A percentile compares a stretch with the other conserved stretches of the same genome.
phyloP scores from a whole-genome alignment of 2,329 filamentous ascomycete genomes.

The Alternaria rosae region DNA sequence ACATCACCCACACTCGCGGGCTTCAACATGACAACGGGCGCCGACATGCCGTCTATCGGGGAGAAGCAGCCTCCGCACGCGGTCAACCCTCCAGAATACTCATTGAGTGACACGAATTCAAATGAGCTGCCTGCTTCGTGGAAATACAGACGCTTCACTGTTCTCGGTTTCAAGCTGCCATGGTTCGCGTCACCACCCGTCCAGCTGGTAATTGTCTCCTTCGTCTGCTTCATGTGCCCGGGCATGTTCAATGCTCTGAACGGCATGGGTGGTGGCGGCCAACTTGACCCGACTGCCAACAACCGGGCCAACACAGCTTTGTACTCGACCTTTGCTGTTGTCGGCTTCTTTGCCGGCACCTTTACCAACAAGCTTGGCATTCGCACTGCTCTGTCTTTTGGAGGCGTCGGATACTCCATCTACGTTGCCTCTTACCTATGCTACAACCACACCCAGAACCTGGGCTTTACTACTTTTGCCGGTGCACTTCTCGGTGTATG shows the following conservation, averaged over 20 bases:
- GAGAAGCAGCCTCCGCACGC: conserved; percentile 33
- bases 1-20: background rate
- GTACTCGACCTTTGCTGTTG: conserved; percentile 74
- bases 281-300: conserved; percentile 60
- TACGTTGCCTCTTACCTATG: conserved; percentile 75
- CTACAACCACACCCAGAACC: conserved; percentile 72
- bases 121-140: conserved; percentile 53
- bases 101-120: conserved; percentile 39
- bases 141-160: conserved; percentile 56
- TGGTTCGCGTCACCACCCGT: conserved; percentile 59
- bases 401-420: conserved; percentile 78
- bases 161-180: conserved; percentile 54
- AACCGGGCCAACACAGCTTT: conserved; percentile 75
- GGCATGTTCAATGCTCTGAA: conserved; percentile 63
- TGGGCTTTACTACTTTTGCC: conserved; percentile 77
- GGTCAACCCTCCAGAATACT: conserved; percentile 40
- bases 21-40: conserved; percentile 39
- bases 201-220: conserved; percentile 59
- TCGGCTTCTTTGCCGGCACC: conserved; percentile 72
- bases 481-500: conserved; percentile 79
- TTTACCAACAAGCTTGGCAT: conserved; percentile 80
- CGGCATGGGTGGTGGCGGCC: conserved; percentile 60
- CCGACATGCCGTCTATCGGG: no score
- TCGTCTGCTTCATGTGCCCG: conserved; percentile 63
- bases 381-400: conserved; percentile 71